A percentile compares a stretch with the other conserved stretches of the same genome.
Evolutionary conservation across 2,329 filamentous ascomycete species (phyloP).

Genomic region (Monilinia polystroma): DNA sequence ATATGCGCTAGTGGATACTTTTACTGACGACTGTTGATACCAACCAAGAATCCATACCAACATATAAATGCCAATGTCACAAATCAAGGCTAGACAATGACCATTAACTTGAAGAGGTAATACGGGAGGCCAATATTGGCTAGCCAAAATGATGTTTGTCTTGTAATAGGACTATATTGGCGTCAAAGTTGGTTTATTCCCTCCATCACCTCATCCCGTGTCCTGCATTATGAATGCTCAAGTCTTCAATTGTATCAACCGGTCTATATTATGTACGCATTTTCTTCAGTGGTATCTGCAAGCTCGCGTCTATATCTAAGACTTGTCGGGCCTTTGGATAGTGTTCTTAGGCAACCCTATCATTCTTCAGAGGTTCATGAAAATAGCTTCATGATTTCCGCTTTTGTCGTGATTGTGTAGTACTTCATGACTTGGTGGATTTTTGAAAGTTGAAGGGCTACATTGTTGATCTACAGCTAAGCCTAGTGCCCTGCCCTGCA

Average conservation of each 20-base stretch:
- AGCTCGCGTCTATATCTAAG: background rate
- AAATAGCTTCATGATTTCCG: conserved; percentile 15
- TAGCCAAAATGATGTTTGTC: background rate
- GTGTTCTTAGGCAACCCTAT: conserved; percentile 15
- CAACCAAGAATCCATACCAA: background rate
- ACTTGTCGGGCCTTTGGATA: conserved; percentile 3
- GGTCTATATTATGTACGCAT: background rate
- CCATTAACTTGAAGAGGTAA: background rate
- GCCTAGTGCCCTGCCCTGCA: conserved; percentile 3
- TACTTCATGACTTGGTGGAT: conserved; percentile 17
- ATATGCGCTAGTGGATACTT: conserved; percentile 20
- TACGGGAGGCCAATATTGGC: background rate
- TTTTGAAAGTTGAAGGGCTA: conserved; percentile 10
- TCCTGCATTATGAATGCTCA: background rate
- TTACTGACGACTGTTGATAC: conserved; percentile 18
- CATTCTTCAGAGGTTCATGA: background rate
- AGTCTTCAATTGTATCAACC: conserved; percentile 1
- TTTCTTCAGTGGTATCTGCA: conserved; percentile 1
- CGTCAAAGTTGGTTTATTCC: background rate
- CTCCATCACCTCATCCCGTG: conserved; percentile 1
- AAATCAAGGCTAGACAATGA: background rate
- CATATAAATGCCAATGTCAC: conserved; percentile 5
- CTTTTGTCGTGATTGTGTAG: conserved; percentile 23
- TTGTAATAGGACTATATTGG: conserved; percentile 12
- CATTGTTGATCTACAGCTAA: conserved; percentile 14